These are phyloP conservation scores for Zygoascus ofunaensis DNA, from an alignment of 805 yeast genomes.

Conservation along the genomic window DNA sequence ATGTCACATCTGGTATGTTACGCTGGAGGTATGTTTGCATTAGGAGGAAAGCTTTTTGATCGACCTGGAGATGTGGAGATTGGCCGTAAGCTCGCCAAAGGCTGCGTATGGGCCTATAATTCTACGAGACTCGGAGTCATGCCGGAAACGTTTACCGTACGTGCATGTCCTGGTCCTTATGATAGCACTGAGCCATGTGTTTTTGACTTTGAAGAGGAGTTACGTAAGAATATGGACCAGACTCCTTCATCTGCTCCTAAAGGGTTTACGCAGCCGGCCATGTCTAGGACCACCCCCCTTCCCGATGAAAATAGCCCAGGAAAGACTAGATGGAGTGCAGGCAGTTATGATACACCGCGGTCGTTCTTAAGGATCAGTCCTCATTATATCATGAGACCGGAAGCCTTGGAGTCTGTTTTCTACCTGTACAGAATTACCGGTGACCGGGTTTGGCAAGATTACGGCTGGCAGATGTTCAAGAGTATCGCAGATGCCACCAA, in stretches of 20 bases:
- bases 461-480: constrained; percentile 43
- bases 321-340: constrained; percentile 19
- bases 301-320: constrained; percentile 7
- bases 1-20: constrained; percentile 44
- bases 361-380: constrained; percentile 23
- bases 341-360: constrained; percentile 21
- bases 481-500: constrained; percentile 23
- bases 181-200: constrained; percentile 2
- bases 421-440: constrained; percentile 54
- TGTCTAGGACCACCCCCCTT: constrained; percentile 2
- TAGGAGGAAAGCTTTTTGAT: constrained; percentile 37
- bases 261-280: constrained; percentile 1
- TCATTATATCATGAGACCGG: constrained; percentile 45
- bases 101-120: constrained; percentile 40
- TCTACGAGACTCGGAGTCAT: constrained; percentile 31
- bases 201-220: constrained; percentile 8
- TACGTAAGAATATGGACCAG: background rate
- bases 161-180: constrained; percentile 16
- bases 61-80: constrained; percentile 31
- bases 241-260: background rate
- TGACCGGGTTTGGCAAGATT: constrained; percentile 45
- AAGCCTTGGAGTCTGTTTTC: constrained; percentile 52
- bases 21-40: constrained; percentile 45
- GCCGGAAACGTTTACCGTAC: constrained; percentile 36
- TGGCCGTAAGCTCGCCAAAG: constrained; percentile 39